phyloP scores from a whole-genome alignment of 2,329 filamentous ascomycete genomes.

The Cordyceps fumosorosea region DNA sequence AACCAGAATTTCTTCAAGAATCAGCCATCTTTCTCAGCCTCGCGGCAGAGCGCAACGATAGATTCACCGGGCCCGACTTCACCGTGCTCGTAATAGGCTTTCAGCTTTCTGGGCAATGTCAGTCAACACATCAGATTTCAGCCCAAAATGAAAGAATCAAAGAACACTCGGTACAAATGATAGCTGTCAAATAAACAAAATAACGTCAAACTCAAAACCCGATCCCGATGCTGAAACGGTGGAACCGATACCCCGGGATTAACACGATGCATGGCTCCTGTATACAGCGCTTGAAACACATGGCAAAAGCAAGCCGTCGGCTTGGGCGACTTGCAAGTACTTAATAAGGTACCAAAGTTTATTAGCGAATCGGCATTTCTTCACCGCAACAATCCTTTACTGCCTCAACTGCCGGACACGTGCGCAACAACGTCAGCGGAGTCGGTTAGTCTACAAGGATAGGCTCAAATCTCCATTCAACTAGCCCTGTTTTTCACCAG shows the following conservation, averaged over 20 bases:
- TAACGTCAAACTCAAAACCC: neutral
- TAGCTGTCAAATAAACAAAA: conserved; percentile 3
- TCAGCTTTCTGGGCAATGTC: neutral
- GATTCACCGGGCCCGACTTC: neutral
- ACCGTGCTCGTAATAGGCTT: neutral
- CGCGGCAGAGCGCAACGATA: neutral
- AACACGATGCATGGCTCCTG: neutral
- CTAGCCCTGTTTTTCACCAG: conserved; percentile 11
- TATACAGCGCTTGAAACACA: neutral
- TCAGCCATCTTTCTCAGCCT: neutral
- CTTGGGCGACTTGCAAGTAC: neutral
- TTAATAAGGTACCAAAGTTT: neutral
- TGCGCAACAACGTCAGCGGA: conserved; percentile 7
- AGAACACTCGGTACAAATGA: neutral
- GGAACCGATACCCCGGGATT: neutral
- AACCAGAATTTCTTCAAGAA: neutral
- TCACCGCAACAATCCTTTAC: conserved; percentile 1
- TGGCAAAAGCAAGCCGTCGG: neutral
- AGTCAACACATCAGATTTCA: neutral
- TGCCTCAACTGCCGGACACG: conserved; percentile 7
- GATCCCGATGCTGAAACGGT: neutral
- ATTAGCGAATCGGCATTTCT: conserved; percentile 1
- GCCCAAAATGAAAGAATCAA: neutral
- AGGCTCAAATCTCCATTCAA: conserved; percentile 7
- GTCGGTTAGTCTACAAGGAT: conserved; percentile 6